A percentile compares a stretch with the other conserved stretches of the same genome.
phyloP scores from a whole-genome alignment of 257 asterid genomes.

The Petunia secreta region DNA sequence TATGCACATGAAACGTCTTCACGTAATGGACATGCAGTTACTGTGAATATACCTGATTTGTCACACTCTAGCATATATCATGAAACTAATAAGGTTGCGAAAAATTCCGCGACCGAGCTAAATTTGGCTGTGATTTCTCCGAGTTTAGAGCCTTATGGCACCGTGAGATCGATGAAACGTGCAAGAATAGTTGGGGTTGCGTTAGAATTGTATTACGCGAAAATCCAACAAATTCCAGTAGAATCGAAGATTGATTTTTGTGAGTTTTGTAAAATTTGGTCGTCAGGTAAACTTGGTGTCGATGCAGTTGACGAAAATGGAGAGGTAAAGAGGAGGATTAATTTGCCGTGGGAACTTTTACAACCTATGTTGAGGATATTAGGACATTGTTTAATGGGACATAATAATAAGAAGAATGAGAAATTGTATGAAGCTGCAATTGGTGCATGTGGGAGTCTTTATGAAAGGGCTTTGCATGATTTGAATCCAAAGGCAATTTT shows the following conservation, averaged over 20 bases:
- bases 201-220: slow-evolving; percentile 55
- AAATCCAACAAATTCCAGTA: slow-evolving; percentile 55
- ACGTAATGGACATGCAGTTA: slow-evolving; percentile 59
- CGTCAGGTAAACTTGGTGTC: slow-evolving; percentile 39
- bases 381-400: slow-evolving; percentile 77
- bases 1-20: slow-evolving; percentile 69
- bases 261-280: slow-evolving; percentile 65
- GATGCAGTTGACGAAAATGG: neutral
- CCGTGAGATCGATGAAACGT: slow-evolving; percentile 65
- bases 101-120: slow-evolving; percentile 58
- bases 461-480: slow-evolving; percentile 69
- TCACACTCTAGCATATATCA: slow-evolving; percentile 77
- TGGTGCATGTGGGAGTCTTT: slow-evolving; percentile 55
- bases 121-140: slow-evolving; percentile 69
- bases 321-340: slow-evolving; percentile 45
- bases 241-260: slow-evolving; percentile 78
- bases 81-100: slow-evolving; percentile 53
- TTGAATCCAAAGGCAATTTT: slow-evolving; percentile 68
- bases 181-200: slow-evolving; percentile 78
- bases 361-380: slow-evolving; percentile 71
- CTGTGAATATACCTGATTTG: slow-evolving; percentile 73
- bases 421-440: slow-evolving; percentile 56
- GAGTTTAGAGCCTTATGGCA: slow-evolving; percentile 64
- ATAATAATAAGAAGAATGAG: slow-evolving; percentile 27
- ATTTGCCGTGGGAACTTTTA: slow-evolving; percentile 68